These are phyloP conservation scores for Silene coronaria DNA, from an alignment of 179 eudicot species.

Conservation along the genomic window DNA sequence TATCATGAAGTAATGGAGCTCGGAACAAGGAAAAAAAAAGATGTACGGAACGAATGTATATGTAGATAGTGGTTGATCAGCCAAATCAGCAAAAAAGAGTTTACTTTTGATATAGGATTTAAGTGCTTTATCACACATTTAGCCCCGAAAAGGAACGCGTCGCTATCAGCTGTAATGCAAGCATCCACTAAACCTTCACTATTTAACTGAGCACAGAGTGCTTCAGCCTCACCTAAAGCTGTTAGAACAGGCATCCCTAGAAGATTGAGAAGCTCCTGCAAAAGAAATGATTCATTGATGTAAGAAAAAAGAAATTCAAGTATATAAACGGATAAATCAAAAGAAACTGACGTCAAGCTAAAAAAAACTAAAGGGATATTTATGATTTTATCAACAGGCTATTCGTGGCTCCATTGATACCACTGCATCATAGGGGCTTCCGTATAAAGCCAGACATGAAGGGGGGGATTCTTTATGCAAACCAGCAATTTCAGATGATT, in stretches of 20 bases:
- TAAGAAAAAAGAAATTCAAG: neutral
- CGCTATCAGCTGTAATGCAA: conserved; percentile 92
- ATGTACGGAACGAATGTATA: neutral
- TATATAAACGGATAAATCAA: neutral
- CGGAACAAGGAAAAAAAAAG: neutral
- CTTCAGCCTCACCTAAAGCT: conserved; percentile 89
- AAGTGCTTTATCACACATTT: conserved; percentile 66
- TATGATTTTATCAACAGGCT: too few species aligned
- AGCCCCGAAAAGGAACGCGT: conserved; percentile 89
- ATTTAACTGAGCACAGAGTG: conserved; percentile 88
- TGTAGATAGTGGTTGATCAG: neutral
- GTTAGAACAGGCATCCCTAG: conserved; percentile 82
- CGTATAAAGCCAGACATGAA: too few species aligned
- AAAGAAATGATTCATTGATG: conserved; percentile 11
- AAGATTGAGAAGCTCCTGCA: conserved; percentile 79
- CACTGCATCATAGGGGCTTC: too few species aligned
- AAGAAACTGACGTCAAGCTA: neutral
- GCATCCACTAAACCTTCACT: conserved; percentile 83
- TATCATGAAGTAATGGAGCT: neutral
- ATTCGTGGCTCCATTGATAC: too few species aligned
- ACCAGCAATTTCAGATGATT: too few species aligned
- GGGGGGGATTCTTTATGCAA: too few species aligned
- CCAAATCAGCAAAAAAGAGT: conserved; percentile 11
- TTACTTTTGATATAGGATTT: conserved; percentile 66
- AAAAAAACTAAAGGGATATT: too few species aligned